Base-by-base conservation (phyloP, 148 eudicot genomes). In the Drosera capensis region DNA sequence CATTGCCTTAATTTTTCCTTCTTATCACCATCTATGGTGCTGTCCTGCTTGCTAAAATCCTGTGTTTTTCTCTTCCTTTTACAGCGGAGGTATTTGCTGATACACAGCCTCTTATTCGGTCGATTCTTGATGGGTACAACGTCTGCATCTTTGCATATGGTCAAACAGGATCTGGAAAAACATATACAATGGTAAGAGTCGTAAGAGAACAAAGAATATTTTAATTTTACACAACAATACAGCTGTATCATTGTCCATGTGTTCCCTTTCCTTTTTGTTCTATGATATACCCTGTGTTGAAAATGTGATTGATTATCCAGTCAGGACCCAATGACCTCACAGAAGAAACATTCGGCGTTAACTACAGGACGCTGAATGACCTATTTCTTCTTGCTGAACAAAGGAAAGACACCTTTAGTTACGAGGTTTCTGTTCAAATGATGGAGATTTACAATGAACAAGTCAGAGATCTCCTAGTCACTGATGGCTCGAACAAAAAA, bases 131-230 rank as follows among this genome's bases (percentile, higher is more conserved):
- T 68, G 99, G 99, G 28, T 90, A 71, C 65, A 90, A 85, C 56
- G 99, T 90, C 23, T 90, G 99, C 38, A 80, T 90, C 51, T 90
- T 90, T 49, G 99, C 95, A 21, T 90, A 85, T 53, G 99, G 99
- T 34, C 99, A 90, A 71, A 90, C 99, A 24, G 99, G 99, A 65
- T 68, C 99, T 23, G 99, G 99, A 21, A 90, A 90, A 60, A 90
- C 99, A 40, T 69, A 49, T 63, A 90, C 99, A 22, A 84, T 90
- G 99, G 99, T 90, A 70, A 43, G 57, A 20, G 14, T n/a, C 3
- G 8, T 19, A 20, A 0, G 8, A 40, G 13, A 38, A 51, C 24
- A 37, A 5, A 34, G 5, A 2, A 2, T 11, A 11, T 34, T 34
- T 34, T 13, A 34, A 34, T 13, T 34, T 9, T 34, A 34, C 38